A percentile compares a stretch with the other conserved stretches of the same genome.
Conservation (phyloP, 1,284 basidiomycete species). For the Ganoderma sinense region DNA sequence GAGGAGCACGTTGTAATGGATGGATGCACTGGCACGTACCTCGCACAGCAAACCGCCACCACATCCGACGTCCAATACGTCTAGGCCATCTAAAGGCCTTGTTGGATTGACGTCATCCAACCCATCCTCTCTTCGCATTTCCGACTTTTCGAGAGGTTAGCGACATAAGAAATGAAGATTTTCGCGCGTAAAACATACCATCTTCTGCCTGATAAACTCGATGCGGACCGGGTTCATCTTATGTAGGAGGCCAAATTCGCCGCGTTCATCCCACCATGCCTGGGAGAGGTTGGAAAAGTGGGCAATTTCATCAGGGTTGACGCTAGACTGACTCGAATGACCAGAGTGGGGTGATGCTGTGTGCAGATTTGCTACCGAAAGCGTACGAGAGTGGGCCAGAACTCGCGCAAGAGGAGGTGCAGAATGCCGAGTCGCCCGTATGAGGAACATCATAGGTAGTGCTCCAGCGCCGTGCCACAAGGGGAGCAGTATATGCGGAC, state of each 20-base stretch:
- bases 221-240: constrained; percentile 95
- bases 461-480: not conserved
- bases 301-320: constrained; percentile 86
- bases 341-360: not conserved
- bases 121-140: constrained; percentile 57
- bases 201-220: constrained; percentile 86
- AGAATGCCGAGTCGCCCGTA: not conserved
- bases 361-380: not conserved
- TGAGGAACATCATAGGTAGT: not conserved
- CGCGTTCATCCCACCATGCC: constrained; percentile 96
- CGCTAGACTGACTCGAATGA: constrained; percentile 41
- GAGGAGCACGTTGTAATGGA: not conserved
- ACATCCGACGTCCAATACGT: constrained; percentile 90
- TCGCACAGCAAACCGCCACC: constrained; percentile 96
- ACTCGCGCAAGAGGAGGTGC: not conserved
- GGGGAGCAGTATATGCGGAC: not conserved
- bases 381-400: not conserved
- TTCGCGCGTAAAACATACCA: constrained; percentile 41
- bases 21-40: constrained; percentile 49
- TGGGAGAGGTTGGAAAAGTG: constrained; percentile 93
- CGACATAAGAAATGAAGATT: not conserved
- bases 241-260: constrained; percentile 92
- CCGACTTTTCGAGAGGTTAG: constrained; percentile 30
- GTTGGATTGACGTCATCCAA: constrained; percentile 38
- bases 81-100: constrained; percentile 64